Evolutionary conservation across 805 yeast species (phyloP).

Genomic region (Suhomyces faveliae): DNA sequence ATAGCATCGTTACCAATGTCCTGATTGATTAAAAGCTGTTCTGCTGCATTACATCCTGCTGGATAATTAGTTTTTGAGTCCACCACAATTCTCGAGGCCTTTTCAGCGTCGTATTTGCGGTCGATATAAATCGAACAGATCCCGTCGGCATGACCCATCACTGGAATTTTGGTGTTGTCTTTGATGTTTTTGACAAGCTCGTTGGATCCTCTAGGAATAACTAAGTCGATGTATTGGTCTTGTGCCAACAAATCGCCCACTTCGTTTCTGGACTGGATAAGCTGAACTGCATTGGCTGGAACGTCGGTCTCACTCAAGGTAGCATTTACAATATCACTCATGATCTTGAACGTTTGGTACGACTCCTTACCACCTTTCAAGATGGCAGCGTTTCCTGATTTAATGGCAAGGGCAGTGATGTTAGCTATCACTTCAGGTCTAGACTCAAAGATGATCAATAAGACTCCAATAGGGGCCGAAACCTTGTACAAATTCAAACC

Average conservation of each 20-base stretch:
- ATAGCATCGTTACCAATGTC: slow-evolving; percentile 29
- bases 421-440: slow-evolving; percentile 99
- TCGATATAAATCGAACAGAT: slow-evolving; percentile 88
- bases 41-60: slow-evolving; percentile 98
- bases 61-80: slow-evolving; percentile 96
- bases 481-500: slow-evolving; percentile 80
- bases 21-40: slow-evolving; percentile 70
- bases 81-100: slow-evolving; percentile 71
- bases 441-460: slow-evolving; percentile 89
- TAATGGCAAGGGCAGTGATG: slow-evolving; percentile 91
- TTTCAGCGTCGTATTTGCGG: slow-evolving; percentile 68
- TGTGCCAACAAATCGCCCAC: slow-evolving; percentile 81
- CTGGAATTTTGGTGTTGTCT: slow-evolving; percentile 88
- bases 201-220: slow-evolving; percentile 97
- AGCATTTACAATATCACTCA: slow-evolving; percentile 67
- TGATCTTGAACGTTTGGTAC: slow-evolving; percentile 73
- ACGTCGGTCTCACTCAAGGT: slow-evolving; percentile 64
- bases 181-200: slow-evolving; percentile 86
- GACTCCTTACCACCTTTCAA: slow-evolving; percentile 98
- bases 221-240: slow-evolving; percentile 89
- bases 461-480: slow-evolving; percentile 92
- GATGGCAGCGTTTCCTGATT: slow-evolving; percentile 95
- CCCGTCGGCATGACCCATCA: slow-evolving; percentile 98
- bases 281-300: slow-evolving; percentile 79
- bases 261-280: slow-evolving; percentile 85